phyloP scores from a whole-genome alignment of 352 stramenopile genomes.

The Blastocystis sp. region DNA sequence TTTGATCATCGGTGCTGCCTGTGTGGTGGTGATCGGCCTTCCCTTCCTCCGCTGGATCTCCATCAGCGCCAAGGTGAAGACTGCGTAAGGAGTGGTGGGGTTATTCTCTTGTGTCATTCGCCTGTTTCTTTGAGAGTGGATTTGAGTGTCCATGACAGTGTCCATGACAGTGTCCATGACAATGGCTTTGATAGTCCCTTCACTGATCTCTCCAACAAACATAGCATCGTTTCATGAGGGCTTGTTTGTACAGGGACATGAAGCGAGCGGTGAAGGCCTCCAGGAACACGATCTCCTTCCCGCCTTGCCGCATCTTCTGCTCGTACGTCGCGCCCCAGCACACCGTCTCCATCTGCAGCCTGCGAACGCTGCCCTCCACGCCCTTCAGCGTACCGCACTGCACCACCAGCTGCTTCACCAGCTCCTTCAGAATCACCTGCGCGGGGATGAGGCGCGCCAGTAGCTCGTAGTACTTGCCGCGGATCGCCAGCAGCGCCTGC shows the following conservation, averaged over 20 bases:
- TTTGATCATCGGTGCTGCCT: background rate
- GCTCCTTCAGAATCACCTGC: slow-evolving; percentile 89
- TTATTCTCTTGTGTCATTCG: too few species aligned
- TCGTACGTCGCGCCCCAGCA: slow-evolving; percentile 86
- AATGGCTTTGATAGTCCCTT: too few species aligned
- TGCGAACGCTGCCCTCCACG: slow-evolving; percentile 78
- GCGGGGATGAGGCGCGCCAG: slow-evolving; percentile 95
- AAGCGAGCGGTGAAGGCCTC: slow-evolving; percentile 98
- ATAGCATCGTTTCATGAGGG: slow-evolving; percentile 81
- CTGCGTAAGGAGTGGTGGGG: too few species aligned
- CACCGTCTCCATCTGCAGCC: slow-evolving; percentile 89
- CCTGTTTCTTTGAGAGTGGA: too few species aligned
- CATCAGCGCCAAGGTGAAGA: background rate
- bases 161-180: too few species aligned
- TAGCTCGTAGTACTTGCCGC: slow-evolving; percentile 96
- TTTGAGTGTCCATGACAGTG: too few species aligned
- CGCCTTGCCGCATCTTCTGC: slow-evolving; percentile 86
- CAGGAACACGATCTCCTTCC: slow-evolving; percentile 98
- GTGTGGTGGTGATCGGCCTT: background rate
- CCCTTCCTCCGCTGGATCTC: slow-evolving; percentile 3
- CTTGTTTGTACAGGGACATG: slow-evolving; percentile 98
- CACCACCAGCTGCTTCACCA: slow-evolving; percentile 84
- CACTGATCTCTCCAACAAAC: background rate
- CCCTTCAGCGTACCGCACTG: slow-evolving; percentile 74
- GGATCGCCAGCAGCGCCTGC: slow-evolving; percentile 82